phyloP scores from a whole-genome alignment of 2,329 filamentous ascomycete genomes.

The Thielaviopsis populi region DNA sequence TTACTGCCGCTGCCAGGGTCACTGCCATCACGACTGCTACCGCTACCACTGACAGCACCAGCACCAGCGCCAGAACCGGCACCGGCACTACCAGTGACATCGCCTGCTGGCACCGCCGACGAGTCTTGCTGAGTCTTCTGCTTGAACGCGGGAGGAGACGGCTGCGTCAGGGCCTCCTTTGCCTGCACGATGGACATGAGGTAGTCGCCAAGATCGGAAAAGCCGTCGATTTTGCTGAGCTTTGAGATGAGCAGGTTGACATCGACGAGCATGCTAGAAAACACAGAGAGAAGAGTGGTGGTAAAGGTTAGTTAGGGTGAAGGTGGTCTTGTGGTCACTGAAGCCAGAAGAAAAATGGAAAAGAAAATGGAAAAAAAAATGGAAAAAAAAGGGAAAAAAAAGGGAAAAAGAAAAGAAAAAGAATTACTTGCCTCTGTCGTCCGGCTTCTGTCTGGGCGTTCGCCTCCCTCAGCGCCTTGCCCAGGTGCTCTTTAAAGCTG shows the following conservation, averaged over 20 bases:
- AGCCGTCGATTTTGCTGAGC: slow-evolving; percentile 64
- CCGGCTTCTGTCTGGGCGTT: slow-evolving; percentile 51
- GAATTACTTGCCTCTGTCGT: slow-evolving; percentile 48
- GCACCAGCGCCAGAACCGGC: background rate
- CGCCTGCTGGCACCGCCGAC: background rate
- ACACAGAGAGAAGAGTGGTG: background rate
- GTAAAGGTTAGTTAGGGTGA: slow-evolving; percentile 10
- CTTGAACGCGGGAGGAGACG: slow-evolving; percentile 16
- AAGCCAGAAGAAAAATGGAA: no score
- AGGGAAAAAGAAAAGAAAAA: background rate
- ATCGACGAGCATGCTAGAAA: slow-evolving; percentile 56
- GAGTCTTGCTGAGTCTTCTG: background rate
- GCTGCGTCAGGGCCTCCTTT: slow-evolving; percentile 33
- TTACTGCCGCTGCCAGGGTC: background rate
- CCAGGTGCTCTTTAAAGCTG: slow-evolving; percentile 68
- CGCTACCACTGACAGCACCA: background rate
- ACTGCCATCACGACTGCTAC: background rate
- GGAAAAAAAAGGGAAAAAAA: background rate
- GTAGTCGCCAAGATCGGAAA: slow-evolving; percentile 55
- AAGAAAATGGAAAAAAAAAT: no score
- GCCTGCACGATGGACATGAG: slow-evolving; percentile 49
- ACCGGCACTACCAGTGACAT: background rate
- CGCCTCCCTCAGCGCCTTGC: slow-evolving; percentile 51
- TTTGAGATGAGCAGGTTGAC: slow-evolving; percentile 56
- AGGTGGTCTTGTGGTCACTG: no score